Evolutionary conservation across 306 rosid species (phyloP).

Genomic region (Inga laurina): DNA sequence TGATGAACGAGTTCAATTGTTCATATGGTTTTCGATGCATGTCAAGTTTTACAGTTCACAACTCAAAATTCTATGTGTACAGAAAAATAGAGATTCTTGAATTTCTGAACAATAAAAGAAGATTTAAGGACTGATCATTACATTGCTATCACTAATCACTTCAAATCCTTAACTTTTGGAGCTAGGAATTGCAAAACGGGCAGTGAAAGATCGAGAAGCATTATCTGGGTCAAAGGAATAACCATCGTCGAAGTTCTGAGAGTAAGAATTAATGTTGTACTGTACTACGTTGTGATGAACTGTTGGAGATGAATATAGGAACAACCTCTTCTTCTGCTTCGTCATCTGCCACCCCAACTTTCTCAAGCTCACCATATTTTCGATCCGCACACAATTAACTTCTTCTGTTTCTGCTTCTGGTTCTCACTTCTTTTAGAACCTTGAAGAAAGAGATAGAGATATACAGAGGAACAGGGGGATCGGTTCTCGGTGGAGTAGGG

Average conservation of each 20-base stretch:
- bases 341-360: background rate
- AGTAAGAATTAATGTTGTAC: slow-evolving; percentile 56
- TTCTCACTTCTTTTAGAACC: no score
- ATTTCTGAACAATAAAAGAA: background rate
- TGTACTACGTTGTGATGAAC: slow-evolving; percentile 9
- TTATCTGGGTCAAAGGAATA: slow-evolving; percentile 50
- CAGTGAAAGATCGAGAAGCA: slow-evolving; percentile 64
- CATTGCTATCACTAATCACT: background rate
- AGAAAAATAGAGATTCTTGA: background rate
- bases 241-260: slow-evolving; percentile 73
- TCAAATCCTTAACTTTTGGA: background rate
- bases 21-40: background rate
- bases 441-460: background rate
- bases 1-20: background rate
- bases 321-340: slow-evolving; percentile 2
- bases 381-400: background rate
- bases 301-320: background rate
- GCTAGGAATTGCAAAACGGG: slow-evolving; percentile 59
- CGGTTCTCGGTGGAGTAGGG: no score
- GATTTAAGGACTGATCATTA: background rate
- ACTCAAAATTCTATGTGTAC: background rate
- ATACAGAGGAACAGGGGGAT: no score
- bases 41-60: background rate
- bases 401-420: background rate
- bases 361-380: background rate